A percentile compares a stretch with the other conserved stretches of the same genome.
These are phyloP conservation scores for Solanum lycopersicoides DNA, from an alignment of 257 asterid genomes.

Conservation along the genomic window DNA sequence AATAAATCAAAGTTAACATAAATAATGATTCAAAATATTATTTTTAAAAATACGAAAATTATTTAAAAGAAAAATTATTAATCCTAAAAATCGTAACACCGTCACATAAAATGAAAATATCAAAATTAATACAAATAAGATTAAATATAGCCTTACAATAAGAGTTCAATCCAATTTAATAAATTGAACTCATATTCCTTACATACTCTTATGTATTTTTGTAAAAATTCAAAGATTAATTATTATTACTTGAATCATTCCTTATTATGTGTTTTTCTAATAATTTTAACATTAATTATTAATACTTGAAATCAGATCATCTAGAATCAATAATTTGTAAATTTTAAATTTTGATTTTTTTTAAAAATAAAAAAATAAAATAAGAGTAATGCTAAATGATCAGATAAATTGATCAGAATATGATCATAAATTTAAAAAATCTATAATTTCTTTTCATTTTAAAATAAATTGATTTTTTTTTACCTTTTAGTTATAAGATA, in stretches of 20 bases:
- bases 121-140: neutral
- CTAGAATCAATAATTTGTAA: neutral
- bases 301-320: neutral
- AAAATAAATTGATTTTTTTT: too few species aligned
- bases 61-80: neutral
- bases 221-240: neutral
- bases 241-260: neutral
- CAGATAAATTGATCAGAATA: too few species aligned
- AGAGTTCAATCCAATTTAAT: neutral
- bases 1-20: neutral
- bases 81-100: neutral
- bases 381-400: too few species aligned
- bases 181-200: neutral
- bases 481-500: too few species aligned
- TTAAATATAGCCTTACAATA: neutral
- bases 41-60: neutral
- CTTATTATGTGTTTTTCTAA: neutral
- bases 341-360: neutral
- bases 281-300: neutral
- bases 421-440: too few species aligned
- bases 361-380: neutral
- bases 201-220: neutral
- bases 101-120: neutral
- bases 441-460: too few species aligned
- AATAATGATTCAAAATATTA: neutral